phyloP scores from a whole-genome alignment of 129 eudicot genomes.

The Centella asiatica region DNA sequence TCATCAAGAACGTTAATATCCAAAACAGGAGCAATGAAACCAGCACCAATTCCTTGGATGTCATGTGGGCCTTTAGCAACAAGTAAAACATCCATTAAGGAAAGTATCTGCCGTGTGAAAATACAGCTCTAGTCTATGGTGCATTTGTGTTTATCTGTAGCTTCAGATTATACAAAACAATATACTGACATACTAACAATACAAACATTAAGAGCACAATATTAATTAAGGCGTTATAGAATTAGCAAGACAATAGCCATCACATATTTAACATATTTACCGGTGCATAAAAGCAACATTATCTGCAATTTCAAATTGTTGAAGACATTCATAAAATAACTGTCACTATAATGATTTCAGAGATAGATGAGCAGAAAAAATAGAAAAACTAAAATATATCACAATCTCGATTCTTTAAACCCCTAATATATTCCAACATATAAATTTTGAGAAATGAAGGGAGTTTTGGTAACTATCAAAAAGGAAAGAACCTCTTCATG shows the following conservation, averaged over 20 bases:
- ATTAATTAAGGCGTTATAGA: too few relatives aligned
- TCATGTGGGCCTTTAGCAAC: conserved; percentile 41
- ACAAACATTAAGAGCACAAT: too few relatives aligned
- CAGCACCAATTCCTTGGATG: conserved; percentile 74
- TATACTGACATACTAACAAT: not conserved
- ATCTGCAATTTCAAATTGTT: too few relatives aligned
- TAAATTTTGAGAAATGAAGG: not conserved
- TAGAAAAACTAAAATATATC: too few relatives aligned
- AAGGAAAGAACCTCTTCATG: not conserved
- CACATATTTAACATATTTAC: too few relatives aligned
- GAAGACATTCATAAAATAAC: too few relatives aligned
- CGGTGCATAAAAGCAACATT: too few relatives aligned
- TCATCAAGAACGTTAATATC: conserved; percentile 50
- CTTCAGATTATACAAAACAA: not conserved
- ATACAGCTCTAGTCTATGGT: not conserved
- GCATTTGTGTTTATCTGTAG: not conserved
- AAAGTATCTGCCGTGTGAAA: not conserved
- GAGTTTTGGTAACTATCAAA: not conserved
- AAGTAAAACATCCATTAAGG: conserved; percentile 6
- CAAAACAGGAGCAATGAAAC: conserved; percentile 40
- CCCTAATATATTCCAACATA: too few relatives aligned
- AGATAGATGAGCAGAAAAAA: too few relatives aligned
- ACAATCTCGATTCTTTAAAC: too few relatives aligned
- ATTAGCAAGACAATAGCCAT: too few relatives aligned
- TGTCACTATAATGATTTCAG: too few relatives aligned